Percentiles rank a stretch among this genome's conserved stretches.
Evolutionary conservation across 2,329 filamentous ascomycete genomes (phyloP).

Genomic region (Fusarium agapanthi): DNA sequence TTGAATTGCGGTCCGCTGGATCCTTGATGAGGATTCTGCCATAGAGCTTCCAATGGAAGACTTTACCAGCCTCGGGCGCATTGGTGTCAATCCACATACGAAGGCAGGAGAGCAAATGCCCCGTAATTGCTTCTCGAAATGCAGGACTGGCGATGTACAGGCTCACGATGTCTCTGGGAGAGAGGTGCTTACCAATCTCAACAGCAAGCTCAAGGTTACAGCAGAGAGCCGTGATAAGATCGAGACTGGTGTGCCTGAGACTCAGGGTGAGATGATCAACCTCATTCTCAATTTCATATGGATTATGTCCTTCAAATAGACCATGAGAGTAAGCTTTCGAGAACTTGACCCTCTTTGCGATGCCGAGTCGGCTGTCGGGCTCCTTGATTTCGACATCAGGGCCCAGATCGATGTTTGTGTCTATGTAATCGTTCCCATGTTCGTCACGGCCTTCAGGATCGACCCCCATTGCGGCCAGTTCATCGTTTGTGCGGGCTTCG

Average conservation of each 20-base stretch:
- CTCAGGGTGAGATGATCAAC: conserved; percentile 30
- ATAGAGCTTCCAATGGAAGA: conserved; percentile 72
- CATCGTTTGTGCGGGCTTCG: conserved; percentile 10
- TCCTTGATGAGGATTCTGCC: conserved; percentile 65
- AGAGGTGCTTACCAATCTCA: conserved; percentile 63
- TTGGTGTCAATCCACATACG: conserved; percentile 61
- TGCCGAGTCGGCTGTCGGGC: conserved; percentile 9
- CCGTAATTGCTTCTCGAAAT: conserved; percentile 69
- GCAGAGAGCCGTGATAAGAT: conserved; percentile 56
- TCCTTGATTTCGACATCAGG: conserved; percentile 14
- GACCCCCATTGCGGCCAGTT: conserved; percentile 17
- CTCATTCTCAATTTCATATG: conserved; percentile 35
- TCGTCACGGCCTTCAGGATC: background rate
- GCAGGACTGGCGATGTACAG: conserved; percentile 71
- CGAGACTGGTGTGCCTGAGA: conserved; percentile 43
- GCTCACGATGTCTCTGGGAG: conserved; percentile 64
- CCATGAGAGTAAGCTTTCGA: conserved; percentile 37
- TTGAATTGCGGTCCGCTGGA: conserved; percentile 59
- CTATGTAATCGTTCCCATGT: background rate
- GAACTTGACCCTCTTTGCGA: conserved; percentile 44
- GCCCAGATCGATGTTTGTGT: background rate
- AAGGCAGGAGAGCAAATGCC: conserved; percentile 67
- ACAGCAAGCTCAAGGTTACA: conserved; percentile 62
- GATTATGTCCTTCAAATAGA: conserved; percentile 44
- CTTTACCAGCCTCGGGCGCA: conserved; percentile 62